phyloP scores from a whole-genome alignment of 331 rosid genomes.

The Prunus yedoensis region DNA sequence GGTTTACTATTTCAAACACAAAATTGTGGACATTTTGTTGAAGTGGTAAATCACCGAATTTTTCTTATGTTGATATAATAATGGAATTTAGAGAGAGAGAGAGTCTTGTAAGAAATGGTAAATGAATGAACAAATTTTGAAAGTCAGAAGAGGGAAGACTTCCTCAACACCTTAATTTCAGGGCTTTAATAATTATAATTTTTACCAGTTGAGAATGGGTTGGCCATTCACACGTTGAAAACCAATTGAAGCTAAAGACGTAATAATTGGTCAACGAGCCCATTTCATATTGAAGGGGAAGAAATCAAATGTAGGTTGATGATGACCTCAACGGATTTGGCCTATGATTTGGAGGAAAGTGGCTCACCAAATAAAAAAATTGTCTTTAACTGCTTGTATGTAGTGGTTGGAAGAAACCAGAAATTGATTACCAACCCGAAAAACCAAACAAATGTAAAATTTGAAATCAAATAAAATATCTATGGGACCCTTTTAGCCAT shows the following conservation, averaged over 20 bases:
- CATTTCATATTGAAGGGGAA: not conserved
- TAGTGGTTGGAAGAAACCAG: not conserved
- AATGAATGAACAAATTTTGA: not conserved
- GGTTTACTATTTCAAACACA: not conserved
- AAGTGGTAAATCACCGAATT: constrained; percentile 1
- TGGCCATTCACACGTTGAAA: not conserved
- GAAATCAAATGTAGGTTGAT: not conserved
- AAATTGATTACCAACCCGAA: not conserved
- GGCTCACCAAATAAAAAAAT: not conserved
- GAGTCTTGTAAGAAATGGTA: too few species aligned
- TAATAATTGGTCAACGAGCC: not conserved
- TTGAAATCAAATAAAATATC: too few species aligned
- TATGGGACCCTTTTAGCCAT: too few species aligned
- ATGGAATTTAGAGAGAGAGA: not conserved
- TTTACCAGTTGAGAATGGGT: not conserved
- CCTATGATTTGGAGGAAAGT: not conserved
- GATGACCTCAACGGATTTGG: not conserved
- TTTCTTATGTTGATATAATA: not conserved
- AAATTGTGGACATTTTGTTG: not conserved
- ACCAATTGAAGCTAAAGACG: not conserved
- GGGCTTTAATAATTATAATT: too few species aligned
- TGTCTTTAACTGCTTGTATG: not conserved
- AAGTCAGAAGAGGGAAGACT: constrained; percentile 21
- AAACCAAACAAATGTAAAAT: too few species aligned
- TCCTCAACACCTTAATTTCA: not conserved